Evolutionary conservation across 805 yeast genomes (phyloP).

Genomic region (Pichia heedii): DNA sequence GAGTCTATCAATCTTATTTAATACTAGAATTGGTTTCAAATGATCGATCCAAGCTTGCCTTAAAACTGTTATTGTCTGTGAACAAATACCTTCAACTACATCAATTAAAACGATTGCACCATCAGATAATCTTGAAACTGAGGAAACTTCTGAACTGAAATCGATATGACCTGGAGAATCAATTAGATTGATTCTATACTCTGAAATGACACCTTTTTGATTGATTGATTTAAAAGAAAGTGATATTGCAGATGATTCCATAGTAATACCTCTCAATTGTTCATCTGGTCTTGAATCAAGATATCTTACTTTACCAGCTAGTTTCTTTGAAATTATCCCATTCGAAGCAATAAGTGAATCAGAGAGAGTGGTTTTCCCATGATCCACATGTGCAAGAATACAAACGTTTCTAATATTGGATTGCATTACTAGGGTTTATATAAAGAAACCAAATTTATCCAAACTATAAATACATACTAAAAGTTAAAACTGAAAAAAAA

Average conservation of each 20-base stretch:
- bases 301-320: slow-evolving; percentile 93
- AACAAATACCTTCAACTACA: slow-evolving; percentile 96
- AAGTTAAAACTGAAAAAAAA: too few species aligned
- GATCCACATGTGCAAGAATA: slow-evolving; percentile 96
- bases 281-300: slow-evolving; percentile 94
- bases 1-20: slow-evolving; percentile 86
- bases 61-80: slow-evolving; percentile 90
- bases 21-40: slow-evolving; percentile 75
- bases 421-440: background rate
- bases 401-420: slow-evolving; percentile 78
- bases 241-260: slow-evolving; percentile 95
- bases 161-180: slow-evolving; percentile 99
- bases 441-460: background rate
- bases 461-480: too few species aligned
- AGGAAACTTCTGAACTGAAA: slow-evolving; percentile 91
- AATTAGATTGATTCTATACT: slow-evolving; percentile 80
- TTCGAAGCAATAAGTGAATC: slow-evolving; percentile 90
- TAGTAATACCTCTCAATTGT: slow-evolving; percentile 91
- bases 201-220: slow-evolving; percentile 38
- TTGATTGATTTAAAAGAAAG: slow-evolving; percentile 68
- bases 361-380: slow-evolving; percentile 92
- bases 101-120: slow-evolving; percentile 95
- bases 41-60: slow-evolving; percentile 95
- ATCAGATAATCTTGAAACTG: slow-evolving; percentile 92
- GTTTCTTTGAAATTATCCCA: slow-evolving; percentile 88